Evolutionary conservation across 179 eudicot species (phyloP).

Genomic region (Camellia oleifera): DNA sequence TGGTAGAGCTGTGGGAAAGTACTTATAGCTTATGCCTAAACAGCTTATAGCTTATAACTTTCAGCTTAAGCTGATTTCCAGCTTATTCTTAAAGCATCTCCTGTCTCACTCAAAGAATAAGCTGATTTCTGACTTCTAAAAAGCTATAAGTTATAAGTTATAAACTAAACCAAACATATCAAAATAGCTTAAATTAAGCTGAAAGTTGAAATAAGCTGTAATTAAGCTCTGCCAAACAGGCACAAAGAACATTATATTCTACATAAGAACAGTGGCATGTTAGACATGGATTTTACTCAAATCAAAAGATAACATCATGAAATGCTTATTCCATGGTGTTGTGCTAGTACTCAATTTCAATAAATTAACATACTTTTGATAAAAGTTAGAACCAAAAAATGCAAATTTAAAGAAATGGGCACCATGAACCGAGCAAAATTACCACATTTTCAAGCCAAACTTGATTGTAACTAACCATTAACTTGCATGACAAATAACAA

Average conservation of each 20-base stretch:
- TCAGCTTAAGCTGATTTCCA: no score
- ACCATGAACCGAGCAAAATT: neutral
- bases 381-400: neutral
- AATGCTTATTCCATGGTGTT: neutral
- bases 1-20: no score
- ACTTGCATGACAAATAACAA: neutral
- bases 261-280: neutral
- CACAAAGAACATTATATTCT: neutral
- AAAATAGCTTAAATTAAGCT: no score
- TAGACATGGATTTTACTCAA: neutral
- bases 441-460: constrained; percentile 5
- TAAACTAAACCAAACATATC: no score
- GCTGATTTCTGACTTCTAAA: no score
- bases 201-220: no score
- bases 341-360: neutral
- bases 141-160: no score
- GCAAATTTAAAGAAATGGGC: neutral
- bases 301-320: neutral
- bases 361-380: neutral
- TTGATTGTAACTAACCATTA: neutral
- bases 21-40: no score
- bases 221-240: no score
- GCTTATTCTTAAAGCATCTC: no score
- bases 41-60: no score
- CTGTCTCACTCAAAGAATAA: no score